These are phyloP conservation scores for Senecio squalidus DNA, from an alignment of 140 eudicot species.

Conservation along the genomic window DNA sequence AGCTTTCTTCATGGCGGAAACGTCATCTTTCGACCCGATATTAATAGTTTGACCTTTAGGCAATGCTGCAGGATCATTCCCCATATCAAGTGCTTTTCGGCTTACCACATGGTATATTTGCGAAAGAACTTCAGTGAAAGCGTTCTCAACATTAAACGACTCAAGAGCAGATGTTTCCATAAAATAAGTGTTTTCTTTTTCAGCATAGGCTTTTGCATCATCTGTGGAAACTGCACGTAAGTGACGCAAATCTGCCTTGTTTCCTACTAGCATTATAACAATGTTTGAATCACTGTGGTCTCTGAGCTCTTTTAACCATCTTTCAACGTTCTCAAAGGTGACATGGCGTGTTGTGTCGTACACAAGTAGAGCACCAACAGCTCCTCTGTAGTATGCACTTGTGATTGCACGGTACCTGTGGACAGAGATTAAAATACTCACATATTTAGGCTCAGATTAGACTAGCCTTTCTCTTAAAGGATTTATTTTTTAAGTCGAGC, in stretches of 20 bases:
- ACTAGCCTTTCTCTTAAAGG: neutral
- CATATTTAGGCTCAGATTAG: neutral
- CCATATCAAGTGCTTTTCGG: slow-evolving; percentile 54
- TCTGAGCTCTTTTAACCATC: slow-evolving; percentile 66
- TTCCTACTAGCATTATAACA: slow-evolving; percentile 68
- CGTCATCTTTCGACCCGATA: slow-evolving; percentile 50
- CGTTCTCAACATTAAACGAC: slow-evolving; percentile 53
- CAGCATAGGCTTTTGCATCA: slow-evolving; percentile 57
- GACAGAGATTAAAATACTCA: slow-evolving; percentile 3
- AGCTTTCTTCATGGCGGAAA: slow-evolving; percentile 43
- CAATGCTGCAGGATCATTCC: slow-evolving; percentile 43
- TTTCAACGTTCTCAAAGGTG: slow-evolving; percentile 48
- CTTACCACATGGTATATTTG: slow-evolving; percentile 52
- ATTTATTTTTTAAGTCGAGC: neutral
- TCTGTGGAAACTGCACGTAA: slow-evolving; percentile 66
- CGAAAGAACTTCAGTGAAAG: slow-evolving; percentile 53
- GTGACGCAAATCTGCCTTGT: slow-evolving; percentile 61
- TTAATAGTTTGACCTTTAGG: slow-evolving; percentile 50
- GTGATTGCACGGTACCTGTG: slow-evolving; percentile 54
- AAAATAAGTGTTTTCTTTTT: slow-evolving; percentile 49
- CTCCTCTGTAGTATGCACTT: slow-evolving; percentile 64
- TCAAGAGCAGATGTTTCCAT: slow-evolving; percentile 72
- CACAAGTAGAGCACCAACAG: slow-evolving; percentile 56
- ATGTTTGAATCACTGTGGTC: slow-evolving; percentile 63
- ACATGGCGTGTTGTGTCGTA: slow-evolving; percentile 53